Evolutionary conservation across 2,329 filamentous ascomycete species (phyloP), one percentile per base, ranked within the genome.

Genomic region (Zymoseptoria pseudotritici): DNA sequence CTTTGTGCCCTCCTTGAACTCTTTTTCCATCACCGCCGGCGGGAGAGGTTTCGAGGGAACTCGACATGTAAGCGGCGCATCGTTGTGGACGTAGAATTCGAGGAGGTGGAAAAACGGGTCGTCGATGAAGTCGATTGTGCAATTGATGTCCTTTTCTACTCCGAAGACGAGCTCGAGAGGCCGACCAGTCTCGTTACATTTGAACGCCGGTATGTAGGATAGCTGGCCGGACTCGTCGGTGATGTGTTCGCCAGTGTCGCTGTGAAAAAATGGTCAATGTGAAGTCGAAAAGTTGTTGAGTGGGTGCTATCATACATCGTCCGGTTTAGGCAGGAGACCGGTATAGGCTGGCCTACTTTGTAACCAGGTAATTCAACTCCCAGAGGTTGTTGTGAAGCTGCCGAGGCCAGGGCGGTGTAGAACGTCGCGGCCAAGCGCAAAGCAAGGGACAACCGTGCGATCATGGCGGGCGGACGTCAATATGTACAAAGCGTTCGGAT

Each of bases 11-110:
- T 67, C 57, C 55, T 70, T 69, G 53, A 62, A 70, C 50, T 71
- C 64, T n/a, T 70, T 65, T 61, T 73, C 62, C 63, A 71, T 22
- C 50, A 75, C 73, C 20, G 71, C 70, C 9, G 75, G 71, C 1
- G 76, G 71, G 1, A 84, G 76, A 0, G 93, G 93, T 7, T 88
- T 86, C 0, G 90, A 85, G 26, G 93, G 91, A 13, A 97, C 84
- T 56, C 94, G 92, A 76, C 94, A 99, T 58, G 91, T 86, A 55
- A 97, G 82, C 9, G 94, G 94, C 19, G 91, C 92, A 76, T 99
- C 94, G 78, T 89, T 91, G 81, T 97, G 94, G 74, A 97, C 87
- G 82, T 97, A 97, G 82, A 97, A 97, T 78, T 97, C 90, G 78
- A 93, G 87, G 56, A 93, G 83, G 76, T 94, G 90, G 80, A 91